Conservation (phyloP, 768 basidiomycete genomes). For the Pholiota conissans region DNA sequence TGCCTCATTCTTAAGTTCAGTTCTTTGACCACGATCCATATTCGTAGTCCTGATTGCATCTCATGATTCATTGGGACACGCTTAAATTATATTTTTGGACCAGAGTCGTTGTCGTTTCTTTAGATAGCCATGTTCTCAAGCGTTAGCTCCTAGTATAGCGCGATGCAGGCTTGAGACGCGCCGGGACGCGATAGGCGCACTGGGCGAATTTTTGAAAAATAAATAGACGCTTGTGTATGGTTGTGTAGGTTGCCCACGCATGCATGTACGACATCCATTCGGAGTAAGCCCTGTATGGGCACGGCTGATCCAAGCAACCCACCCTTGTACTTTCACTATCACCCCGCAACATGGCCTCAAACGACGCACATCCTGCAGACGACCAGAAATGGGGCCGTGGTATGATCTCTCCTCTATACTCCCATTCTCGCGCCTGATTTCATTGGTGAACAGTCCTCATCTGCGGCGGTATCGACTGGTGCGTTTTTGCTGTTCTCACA, state of each 20-base stretch:
- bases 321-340: conserved; percentile 17
- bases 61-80: conserved; percentile 10
- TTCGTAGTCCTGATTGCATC: conserved; percentile 17
- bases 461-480: conserved; percentile 90
- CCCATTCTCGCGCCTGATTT: conserved; percentile 18
- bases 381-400: conserved; percentile 48
- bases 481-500: conserved; percentile 36
- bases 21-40: conserved; percentile 4
- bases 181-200: not conserved
- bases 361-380: conserved; percentile 22
- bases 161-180: not conserved
- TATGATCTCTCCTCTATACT: conserved; percentile 17
- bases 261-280: conserved; percentile 22
- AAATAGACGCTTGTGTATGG: not conserved
- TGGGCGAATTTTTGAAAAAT: not conserved
- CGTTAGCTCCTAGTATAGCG: not conserved
- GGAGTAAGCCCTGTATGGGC: conserved; percentile 18
- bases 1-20: conserved; percentile 6
- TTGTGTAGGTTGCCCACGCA: conserved; percentile 7
- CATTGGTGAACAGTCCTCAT: conserved; percentile 60
- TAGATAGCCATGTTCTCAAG: conserved; percentile 1
- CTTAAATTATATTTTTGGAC: conserved; percentile 9
- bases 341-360: conserved; percentile 20
- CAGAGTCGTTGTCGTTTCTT: conserved; percentile 4
- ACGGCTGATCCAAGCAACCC: conserved; percentile 12